Evolutionary conservation across 306 rosid species (phyloP).

Genomic region (Cicer cuneatum): DNA sequence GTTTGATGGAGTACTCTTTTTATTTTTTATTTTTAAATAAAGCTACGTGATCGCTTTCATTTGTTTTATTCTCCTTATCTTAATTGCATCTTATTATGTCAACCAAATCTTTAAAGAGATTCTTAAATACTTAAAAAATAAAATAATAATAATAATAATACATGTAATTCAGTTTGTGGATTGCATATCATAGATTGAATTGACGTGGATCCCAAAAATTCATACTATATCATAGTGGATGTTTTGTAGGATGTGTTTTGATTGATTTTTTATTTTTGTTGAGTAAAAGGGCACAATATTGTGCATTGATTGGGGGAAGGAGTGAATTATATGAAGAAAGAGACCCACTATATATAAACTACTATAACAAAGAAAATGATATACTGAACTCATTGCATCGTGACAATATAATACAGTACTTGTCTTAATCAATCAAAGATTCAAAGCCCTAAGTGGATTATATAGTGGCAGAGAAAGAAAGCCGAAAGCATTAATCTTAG

Average conservation of each 20-base stretch:
- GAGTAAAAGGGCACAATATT: conserved; percentile 9
- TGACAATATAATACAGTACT: conserved; percentile 26
- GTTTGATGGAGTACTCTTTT: too few species aligned
- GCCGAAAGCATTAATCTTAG: conserved; percentile 30
- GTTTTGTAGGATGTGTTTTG: not conserved
- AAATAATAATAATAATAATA: conserved; percentile 1
- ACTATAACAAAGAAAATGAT: not conserved
- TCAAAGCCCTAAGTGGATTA: conserved; percentile 44
- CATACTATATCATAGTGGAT: not conserved
- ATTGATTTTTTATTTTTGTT: conserved; percentile 5
- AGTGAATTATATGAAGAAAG: conserved; percentile 39
- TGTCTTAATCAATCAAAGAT: conserved; percentile 39
- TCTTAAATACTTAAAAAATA: conserved; percentile 1
- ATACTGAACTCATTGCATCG: conserved; percentile 21
- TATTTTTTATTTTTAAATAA: too few species aligned
- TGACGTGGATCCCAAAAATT: conserved; percentile 11
- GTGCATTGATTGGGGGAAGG: conserved; percentile 17
- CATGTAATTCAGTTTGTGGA: conserved; percentile 10
- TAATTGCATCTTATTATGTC: conserved; percentile 4
- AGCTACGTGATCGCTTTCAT: not conserved
- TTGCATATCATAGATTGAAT: conserved; percentile 1
- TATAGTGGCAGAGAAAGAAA: conserved; percentile 43
- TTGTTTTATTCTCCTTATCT: conserved; percentile 2
- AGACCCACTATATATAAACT: not conserved
- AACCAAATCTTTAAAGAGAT: conserved; percentile 30